Conservation (phyloP, 148 eudicot genomes). For the Camellia lanceoleosa region DNA sequence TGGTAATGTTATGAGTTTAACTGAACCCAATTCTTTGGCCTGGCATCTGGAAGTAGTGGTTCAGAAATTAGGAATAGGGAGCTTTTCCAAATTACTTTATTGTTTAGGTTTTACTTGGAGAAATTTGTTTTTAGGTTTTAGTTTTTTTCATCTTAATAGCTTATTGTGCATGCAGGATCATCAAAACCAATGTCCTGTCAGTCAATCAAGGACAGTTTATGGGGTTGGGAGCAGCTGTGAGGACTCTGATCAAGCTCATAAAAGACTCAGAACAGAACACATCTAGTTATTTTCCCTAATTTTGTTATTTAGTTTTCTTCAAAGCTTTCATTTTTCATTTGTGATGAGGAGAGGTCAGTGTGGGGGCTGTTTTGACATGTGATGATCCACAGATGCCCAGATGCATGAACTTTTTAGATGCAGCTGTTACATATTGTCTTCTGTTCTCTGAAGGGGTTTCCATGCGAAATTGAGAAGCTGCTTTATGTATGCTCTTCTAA, state of each 20-base stretch:
- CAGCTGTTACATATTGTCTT: constrained; percentile 6
- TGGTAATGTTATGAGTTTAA: neutral
- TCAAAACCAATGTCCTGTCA: constrained; percentile 26
- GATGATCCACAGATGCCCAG: neutral
- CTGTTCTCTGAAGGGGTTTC: constrained; percentile 16
- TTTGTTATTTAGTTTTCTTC: neutral
- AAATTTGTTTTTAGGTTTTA: neutral
- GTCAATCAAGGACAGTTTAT: constrained; percentile 28
- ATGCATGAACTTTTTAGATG: constrained; percentile 5
- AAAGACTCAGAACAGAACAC: constrained; percentile 46
- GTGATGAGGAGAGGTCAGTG: too few species aligned
- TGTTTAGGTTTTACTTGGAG: neutral
- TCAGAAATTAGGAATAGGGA: neutral
- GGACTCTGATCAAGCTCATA: constrained; percentile 38
- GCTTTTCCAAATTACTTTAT: neutral
- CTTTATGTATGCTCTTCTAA: neutral
- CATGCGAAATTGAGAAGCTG: constrained; percentile 25
- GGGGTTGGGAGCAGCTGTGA: constrained; percentile 33
- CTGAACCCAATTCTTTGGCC: neutral
- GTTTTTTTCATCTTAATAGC: neutral
- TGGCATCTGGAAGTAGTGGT: neutral
- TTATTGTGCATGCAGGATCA: constrained; percentile 35
- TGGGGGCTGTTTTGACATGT: neutral
- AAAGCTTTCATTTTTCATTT: neutral
- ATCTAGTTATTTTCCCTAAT: constrained; percentile 26